Percentiles rank a stretch among this genome's conserved stretches.
Conservation (phyloP, 2,329 filamentous ascomycete species). For the Neonectria ditissima region DNA sequence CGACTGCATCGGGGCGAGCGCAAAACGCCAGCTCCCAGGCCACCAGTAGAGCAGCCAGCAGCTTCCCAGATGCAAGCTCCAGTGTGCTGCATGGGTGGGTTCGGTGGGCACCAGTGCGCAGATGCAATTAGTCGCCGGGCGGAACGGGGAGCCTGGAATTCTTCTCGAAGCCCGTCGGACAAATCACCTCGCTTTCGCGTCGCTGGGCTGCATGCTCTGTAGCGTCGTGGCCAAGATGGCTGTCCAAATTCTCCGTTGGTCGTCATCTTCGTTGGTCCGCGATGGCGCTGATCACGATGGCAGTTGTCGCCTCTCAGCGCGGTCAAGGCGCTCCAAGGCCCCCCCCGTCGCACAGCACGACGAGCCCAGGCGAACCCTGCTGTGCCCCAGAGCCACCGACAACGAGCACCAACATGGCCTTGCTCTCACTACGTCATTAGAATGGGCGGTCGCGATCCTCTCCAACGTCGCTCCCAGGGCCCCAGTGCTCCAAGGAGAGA, state of each 20-base stretch:
- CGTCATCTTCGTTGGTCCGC: constrained; percentile 28
- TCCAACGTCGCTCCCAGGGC: constrained; percentile 32
- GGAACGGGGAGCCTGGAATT: constrained; percentile 37
- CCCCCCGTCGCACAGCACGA: constrained; percentile 26
- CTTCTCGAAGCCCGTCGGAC: constrained; percentile 43
- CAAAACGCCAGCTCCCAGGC: constrained; percentile 3
- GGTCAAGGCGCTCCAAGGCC: constrained; percentile 34
- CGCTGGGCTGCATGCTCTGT: neutral
- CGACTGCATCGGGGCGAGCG: constrained; percentile 1
- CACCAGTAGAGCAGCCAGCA: neutral
- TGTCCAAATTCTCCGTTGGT: neutral
- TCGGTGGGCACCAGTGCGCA: constrained; percentile 10
- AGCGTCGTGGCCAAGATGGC: neutral
- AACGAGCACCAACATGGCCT: constrained; percentile 23
- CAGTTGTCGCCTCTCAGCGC: constrained; percentile 29
- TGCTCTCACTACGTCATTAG: constrained; percentile 41
- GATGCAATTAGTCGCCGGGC: constrained; percentile 28
- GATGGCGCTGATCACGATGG: constrained; percentile 35
- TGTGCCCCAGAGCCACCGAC: constrained; percentile 38
- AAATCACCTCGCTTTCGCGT: constrained; percentile 25
- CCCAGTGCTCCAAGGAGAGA: constrained; percentile 33
- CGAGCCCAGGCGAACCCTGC: constrained; percentile 32
- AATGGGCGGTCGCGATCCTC: constrained; percentile 35
- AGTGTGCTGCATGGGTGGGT: constrained; percentile 21
- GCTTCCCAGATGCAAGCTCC: constrained; percentile 8